Evolutionary conservation across 2,329 filamentous ascomycete genomes (phyloP), one percentile per base, ranked within the genome.

Genomic region (Aureobasidium sp.): DNA sequence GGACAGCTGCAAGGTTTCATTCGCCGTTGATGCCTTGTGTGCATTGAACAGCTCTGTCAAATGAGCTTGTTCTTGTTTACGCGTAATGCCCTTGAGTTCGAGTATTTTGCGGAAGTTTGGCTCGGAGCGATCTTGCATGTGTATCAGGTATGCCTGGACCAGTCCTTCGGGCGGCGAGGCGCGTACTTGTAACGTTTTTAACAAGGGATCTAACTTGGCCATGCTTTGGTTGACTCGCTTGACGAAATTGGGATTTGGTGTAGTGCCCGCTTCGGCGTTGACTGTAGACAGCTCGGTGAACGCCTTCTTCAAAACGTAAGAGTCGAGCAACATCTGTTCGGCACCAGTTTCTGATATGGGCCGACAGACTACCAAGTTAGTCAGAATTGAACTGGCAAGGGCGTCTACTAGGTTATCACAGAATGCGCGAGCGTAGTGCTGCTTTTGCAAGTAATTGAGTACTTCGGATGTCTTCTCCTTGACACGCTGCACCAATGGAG

Each of bases 311-410:
- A 96, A 79, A 9, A 90, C 89, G 70, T 97, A 97, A 66, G 93
- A 92, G 75, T 99, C 94, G 5, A 99, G 84, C 22, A 97, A 81
- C 91, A 99, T 97, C 85, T 96, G 94, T 74, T 99, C 93, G 12
- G 94, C 94, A 14, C 92, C 94, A 60, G 91, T 90, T 75, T 97
- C 94, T 5, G 91, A 93, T 53, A 99, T 88, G 0, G 94, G 94
- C 67, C 87, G 87, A 75, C 91, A 96, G 70, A 90, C 89, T 45
- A 95, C 90, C 62, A 97, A 88, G 70, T 89, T 96, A 65, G 81
- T 79, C 66, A 97, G 84, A 72, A 94, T 97, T 1, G 85, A 82
- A 62, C 82, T 88, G 17, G 89, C 88, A 65, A 97, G 78, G 65
- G 90, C 82, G 72, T 99, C 94, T 42, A 97, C 90, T n/a, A 97